A percentile compares a stretch with the other conserved stretches of the same genome.
phyloP scores from a whole-genome alignment of 495 filamentous ascomycete genomes.

The Tuber umbilicatum region DNA sequence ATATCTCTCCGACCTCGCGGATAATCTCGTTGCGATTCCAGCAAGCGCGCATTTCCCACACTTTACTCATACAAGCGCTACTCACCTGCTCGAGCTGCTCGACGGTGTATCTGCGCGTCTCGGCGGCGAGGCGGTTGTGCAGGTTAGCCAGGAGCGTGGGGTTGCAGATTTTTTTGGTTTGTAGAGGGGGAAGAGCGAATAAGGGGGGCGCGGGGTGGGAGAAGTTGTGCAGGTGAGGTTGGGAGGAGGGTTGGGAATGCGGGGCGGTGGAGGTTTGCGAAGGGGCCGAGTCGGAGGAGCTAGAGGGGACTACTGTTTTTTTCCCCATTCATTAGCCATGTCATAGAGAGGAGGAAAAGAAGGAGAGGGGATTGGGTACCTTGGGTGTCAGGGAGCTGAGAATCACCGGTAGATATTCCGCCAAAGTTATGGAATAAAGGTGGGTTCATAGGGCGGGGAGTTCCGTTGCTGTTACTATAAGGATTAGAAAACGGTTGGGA shows the following conservation, averaged over 20 bases:
- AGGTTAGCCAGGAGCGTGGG: constrained; percentile 6
- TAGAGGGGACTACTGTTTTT: constrained; percentile 6
- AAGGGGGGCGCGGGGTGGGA: background rate
- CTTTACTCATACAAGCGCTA: constrained; percentile 76
- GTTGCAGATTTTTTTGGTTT: background rate
- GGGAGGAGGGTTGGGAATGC: constrained; percentile 9
- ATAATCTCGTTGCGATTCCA: constrained; percentile 74
- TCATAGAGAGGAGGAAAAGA: background rate
- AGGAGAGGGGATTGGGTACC: constrained; percentile 1
- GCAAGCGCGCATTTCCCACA: constrained; percentile 71
- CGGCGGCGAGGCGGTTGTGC: constrained; percentile 24
- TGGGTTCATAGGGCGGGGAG: constrained; percentile 24
- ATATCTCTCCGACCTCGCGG: constrained; percentile 54
- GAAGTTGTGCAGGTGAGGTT: background rate
- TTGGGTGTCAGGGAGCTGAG: constrained; percentile 40
- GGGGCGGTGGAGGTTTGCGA: background rate
- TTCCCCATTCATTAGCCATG: background rate
- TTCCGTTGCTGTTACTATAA: constrained; percentile 32
- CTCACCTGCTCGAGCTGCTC: constrained; percentile 94
- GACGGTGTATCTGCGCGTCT: constrained; percentile 67
- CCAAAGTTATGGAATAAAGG: constrained; percentile 31
- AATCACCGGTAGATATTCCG: constrained; percentile 20
- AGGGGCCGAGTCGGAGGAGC: constrained; percentile 9
- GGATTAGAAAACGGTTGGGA: constrained; percentile 31
- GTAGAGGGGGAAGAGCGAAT: background rate